Evolutionary conservation across 495 filamentous ascomycete genomes (phyloP).

Genomic region (Pyrenula aspistea): DNA sequence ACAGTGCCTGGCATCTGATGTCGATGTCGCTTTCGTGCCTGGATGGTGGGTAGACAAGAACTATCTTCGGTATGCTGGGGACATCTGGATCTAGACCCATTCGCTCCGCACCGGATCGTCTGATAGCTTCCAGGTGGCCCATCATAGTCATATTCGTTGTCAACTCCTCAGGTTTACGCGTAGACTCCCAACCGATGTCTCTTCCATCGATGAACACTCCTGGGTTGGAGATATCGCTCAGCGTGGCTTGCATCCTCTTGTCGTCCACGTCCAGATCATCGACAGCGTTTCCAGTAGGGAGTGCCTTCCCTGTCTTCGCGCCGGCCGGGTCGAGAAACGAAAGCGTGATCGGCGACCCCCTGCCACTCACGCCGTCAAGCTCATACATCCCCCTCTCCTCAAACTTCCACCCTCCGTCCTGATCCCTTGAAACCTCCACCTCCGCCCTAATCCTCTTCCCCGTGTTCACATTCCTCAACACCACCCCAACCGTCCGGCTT

Average conservation of each 20-base stretch:
- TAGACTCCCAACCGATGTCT: conserved; percentile 36
- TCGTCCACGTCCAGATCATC: conserved; percentile 40
- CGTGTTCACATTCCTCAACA: conserved; percentile 43
- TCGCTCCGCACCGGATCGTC: conserved; percentile 41
- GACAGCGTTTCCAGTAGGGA: conserved; percentile 49
- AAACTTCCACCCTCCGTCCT: too few species aligned
- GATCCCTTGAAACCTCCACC: conserved; percentile 36
- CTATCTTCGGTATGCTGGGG: conserved; percentile 52
- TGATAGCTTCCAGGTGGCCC: conserved; percentile 43
- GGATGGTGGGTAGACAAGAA: conserved; percentile 37
- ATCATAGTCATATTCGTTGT: conserved; percentile 33
- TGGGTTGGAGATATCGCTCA: conserved; percentile 57
- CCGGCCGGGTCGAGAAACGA: conserved; percentile 57
- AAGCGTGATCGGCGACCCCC: conserved; percentile 40
- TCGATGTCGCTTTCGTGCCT: conserved; percentile 15
- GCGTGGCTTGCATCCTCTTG: too few species aligned
- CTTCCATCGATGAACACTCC: conserved; percentile 47
- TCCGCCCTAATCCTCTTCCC: conserved; percentile 34
- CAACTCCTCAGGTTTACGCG: conserved; percentile 41
- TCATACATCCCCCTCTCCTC: conserved; percentile 40
- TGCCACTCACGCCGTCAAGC: conserved; percentile 59
- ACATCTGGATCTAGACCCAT: conserved; percentile 46
- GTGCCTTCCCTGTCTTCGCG: conserved; percentile 49
- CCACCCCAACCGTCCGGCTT: conserved; percentile 22
- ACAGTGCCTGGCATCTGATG: conserved; percentile 32